Base-by-base conservation (phyloP, 176 grass and related monocot genomes). In the Saccharum spontaneum region DNA sequence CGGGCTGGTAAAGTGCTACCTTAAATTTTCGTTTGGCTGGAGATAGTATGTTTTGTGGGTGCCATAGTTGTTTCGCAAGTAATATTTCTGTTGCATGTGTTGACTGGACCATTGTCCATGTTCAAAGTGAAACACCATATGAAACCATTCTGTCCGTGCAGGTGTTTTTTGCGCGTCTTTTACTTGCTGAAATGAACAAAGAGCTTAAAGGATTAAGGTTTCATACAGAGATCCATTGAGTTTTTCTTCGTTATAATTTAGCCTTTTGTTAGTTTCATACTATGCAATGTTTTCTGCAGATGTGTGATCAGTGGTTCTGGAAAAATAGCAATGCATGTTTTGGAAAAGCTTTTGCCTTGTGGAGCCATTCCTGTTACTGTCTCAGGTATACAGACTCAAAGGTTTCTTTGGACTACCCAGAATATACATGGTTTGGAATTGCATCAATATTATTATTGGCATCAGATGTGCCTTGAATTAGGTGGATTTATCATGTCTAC, bases 171-270 rank as follows among this genome's bases (percentile, higher is more conserved):
- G 90, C 92, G n/a, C 97, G 97, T 28, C 82, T 99, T 87, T 86
- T 99, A 82, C 97, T 99, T 88, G 97, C 94, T 81, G 97, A 99
- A 55, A 99, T 94, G 94, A 99, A 99, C 84, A 99, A 99, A 79
- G 97, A 99, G 87, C 94, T 99, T 77, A 99, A 99, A 90, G 97
- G 97, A 90, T 55, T 96, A 79, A 99, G 97, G 97, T 99, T 89
- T 71, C 46, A 78, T 45, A 63, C 41, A 36, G 67, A 79, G 76
- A 84, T 82, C 33, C 23, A 67, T 85, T 84, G 81, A 57, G 10
- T 76, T 75, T 76, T 76, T 72, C 72, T 22, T 41, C 63, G 14
- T 78, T 83, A 24, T 73, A 86, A 40, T 89, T 70, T 57, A 67
- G 65, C 41, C 24, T 46, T 79, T 60, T 64, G 23, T 55, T 50